Percentiles rank a stretch among this genome's conserved stretches.
Conservation (phyloP, 192 early-diverging fungal genomes). For the Coemansia sp. region DNA sequence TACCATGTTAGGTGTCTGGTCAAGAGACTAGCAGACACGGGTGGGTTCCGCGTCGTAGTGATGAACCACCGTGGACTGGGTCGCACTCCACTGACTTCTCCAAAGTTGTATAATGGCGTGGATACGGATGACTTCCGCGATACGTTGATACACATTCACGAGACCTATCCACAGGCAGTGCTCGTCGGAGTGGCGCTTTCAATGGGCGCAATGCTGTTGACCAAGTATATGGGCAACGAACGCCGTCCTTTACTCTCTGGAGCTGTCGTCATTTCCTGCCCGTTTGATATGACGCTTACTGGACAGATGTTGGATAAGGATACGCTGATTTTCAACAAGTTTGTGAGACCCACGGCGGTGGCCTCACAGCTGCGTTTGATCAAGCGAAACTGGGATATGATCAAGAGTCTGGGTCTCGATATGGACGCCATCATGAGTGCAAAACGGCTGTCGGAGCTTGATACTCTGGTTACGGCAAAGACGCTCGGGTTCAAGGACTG, state of each 20-base stretch:
- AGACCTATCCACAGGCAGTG: background rate
- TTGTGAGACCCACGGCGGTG: too few relatives aligned
- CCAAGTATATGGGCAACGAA: conserved; percentile 8
- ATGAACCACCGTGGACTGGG: background rate
- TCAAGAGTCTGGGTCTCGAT: conserved; percentile 38
- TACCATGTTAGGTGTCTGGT: conserved; percentile 75
- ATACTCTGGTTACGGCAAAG: conserved; percentile 64
- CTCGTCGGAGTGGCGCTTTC: background rate
- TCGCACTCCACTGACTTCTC: background rate
- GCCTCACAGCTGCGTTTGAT: too few relatives aligned
- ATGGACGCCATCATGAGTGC: conserved; percentile 53
- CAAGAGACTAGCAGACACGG: conserved; percentile 41
- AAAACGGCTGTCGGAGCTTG: conserved; percentile 71
- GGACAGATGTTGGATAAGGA: conserved; percentile 36
- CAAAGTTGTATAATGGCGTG: background rate
- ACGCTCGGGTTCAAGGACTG: conserved; percentile 73
- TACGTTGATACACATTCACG: background rate
- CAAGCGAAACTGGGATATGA: conserved; percentile 25
- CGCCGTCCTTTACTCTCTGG: background rate
- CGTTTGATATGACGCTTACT: conserved; percentile 66
- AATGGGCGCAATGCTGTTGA: conserved; percentile 3
- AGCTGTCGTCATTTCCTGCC: conserved; percentile 62
- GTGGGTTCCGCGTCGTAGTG: background rate
- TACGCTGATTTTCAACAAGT: conserved; percentile 10
- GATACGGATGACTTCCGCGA: background rate